Evolutionary conservation across 2,329 filamentous ascomycete genomes (phyloP), one percentile per base, ranked within the genome.

Genomic region (Colletotrichum sp.): DNA sequence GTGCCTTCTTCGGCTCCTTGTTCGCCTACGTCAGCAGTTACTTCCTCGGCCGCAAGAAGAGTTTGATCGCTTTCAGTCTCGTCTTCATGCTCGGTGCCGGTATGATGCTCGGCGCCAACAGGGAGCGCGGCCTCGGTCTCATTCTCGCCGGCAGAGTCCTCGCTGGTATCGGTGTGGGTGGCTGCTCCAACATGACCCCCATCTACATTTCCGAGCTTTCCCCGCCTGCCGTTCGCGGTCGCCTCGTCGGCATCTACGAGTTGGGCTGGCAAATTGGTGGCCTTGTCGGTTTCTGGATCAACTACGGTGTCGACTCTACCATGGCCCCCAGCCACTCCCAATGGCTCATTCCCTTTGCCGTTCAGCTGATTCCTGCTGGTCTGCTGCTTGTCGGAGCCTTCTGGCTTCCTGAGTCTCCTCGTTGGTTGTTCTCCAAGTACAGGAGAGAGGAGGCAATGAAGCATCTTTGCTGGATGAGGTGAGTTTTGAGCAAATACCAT

Each of bases 1-100:
- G 95, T 75, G 94, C 94, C 75, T 96, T 97, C 86, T 96, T 96
- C 79, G 95, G 95, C 67, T 91, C 93, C n/a, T 85, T 95, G 55
- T 89, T 90, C 75, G 93, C 92, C 72, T 96, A 94, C 79, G 88
- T 87, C 10, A 89, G 91, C 39, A 92, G 90, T 34, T 92, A 93
- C 86, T 94, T 90, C 82, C 86, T 93, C 77, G 94, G 94, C 32
- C 90, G 94, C 26, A 91, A 91, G 80, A 90, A 88, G 81, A 93
- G 91, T 26, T 87, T 96, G 4, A 85, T 92, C 77, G 78, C 92
- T 63, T 94, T 93, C 81, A 85, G 89, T 3, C 70, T 89, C 39
- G 79, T 96, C 77, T 96, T 96, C 83, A 88, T 92, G 69, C 81
- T 96, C 12, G 95, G 94, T 76, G 92, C 93, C 59, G 93, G 93